Evolutionary conservation across 1,284 basidiomycete species (phyloP), one percentile per base, ranked within the genome.

Genomic region (Ganoderma boninense): DNA sequence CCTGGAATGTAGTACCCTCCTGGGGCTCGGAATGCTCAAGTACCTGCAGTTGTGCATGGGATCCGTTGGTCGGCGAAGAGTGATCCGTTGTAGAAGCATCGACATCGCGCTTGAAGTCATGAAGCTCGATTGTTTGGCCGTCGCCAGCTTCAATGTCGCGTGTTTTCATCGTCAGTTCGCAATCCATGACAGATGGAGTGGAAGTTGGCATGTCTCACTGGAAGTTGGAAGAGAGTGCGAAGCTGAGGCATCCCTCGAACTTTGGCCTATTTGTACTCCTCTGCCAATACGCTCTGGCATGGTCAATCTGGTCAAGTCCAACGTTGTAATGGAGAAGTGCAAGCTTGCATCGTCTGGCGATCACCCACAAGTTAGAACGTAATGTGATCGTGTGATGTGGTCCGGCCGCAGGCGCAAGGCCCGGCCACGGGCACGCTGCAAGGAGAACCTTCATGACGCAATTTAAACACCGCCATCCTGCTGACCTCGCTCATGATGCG

Each of bases 1-100:
- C 71, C 26, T 74, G 73, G 63, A 74, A 57, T 26, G 65, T 66
- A 18, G 69, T 44, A 5, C 73, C 73, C 20, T 71, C 70, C 29
- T 67, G 70, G 8, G 69, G 69, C 16, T 74, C 69, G 6, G 69
- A 38, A 20, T 63, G 69, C 52, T 67, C 70, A n/a, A 72, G 69
- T 35, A 70, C 64, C 23, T 69, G 62, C 2, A 62, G 42, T 14
- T 63, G 62, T 6, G 67, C 56, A 42, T 62, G 62, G 26, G 73
- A 72, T n/a, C 67, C 69, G 3, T 57, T 57, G 14, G 59, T 46
- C 29, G 69, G 65, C 43, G 62, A 35, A 26, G 62, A 35, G 11
- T 29, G n/a, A 8, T 26, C 62, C 4, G 35, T 13, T 4, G 49
- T 40, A 38, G 57, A 60, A 60, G 14, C n/a, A 2, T 60, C 57